Percentiles rank a stretch among this genome's conserved stretches.
Conservation (phyloP, 257 asterid species). For the Avicennia marina region DNA sequence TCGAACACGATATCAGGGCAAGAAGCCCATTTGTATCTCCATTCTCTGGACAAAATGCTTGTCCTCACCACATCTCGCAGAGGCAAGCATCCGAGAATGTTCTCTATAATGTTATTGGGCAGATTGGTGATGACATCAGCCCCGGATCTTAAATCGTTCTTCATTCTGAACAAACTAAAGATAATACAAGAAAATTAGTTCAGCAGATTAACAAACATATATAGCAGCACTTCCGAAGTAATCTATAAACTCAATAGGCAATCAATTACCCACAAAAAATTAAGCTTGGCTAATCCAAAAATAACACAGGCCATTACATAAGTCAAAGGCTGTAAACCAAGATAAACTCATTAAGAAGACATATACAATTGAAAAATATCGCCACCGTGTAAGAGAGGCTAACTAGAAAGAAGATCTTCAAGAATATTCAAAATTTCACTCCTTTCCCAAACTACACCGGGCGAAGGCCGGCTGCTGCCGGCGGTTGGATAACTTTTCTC, state of each 20-base stretch:
- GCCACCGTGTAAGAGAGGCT: not conserved
- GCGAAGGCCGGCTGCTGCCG: not conserved
- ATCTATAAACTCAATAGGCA: too few relatives aligned
- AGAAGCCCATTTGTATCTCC: conserved; percentile 50
- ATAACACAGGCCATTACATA: too few relatives aligned
- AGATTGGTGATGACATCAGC: conserved; percentile 36
- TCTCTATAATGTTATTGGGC: conserved; percentile 40
- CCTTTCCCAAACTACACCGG: too few relatives aligned
- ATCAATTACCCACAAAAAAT: too few relatives aligned
- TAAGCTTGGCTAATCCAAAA: too few relatives aligned
- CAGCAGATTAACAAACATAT: not conserved
- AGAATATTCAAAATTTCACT: not conserved
- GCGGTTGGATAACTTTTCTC: not conserved
- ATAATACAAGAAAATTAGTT: not conserved
- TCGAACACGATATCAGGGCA: conserved; percentile 48
- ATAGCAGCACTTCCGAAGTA: not conserved
- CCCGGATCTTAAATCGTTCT: conserved; percentile 20
- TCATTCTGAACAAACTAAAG: conserved; percentile 31
- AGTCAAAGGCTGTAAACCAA: too few relatives aligned
- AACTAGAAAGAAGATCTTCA: not conserved
- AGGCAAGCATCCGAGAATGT: conserved; percentile 54
- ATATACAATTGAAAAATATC: not conserved
- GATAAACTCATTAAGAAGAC: not conserved
- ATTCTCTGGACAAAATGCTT: conserved; percentile 51
- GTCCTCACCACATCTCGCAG: conserved; percentile 55